Base-by-base conservation (phyloP, 2,329 filamentous ascomycete genomes). In the Aschersonia sp. region DNA sequence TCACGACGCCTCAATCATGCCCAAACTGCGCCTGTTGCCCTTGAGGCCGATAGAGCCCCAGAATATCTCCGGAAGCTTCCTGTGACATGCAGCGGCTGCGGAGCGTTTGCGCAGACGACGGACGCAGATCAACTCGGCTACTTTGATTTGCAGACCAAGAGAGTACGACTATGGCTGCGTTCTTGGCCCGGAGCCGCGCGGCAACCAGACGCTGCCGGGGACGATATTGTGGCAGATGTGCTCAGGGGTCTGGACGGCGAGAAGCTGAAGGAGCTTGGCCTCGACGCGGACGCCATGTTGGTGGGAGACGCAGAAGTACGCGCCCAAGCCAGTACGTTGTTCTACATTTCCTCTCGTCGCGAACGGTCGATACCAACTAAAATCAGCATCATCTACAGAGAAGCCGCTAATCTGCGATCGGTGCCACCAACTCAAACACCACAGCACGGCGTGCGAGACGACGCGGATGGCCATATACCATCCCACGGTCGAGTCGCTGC, bases 351-450 rank as follows among this genome's bases (percentile, higher is more conserved):
- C 5, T 14, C 14, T 41, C 5, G 9, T n/a, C 8, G 5, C 42
- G 30, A 30, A 30, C 9, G 10, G 40, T 41, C 40, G 10, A 12
- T 9, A 43, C 42, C 22, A 31, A 43, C 42, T 41, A 9, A 11
- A 5, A 30, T 30, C 42, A 43, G 42, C 8, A 43, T n/a, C 14
- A 8, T 2, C 42, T n/a, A 6, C 48, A 5, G 57, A 59, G 2
- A 67, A 67, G 48, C 56, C 66, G 4, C 84, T 84, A 1, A 65
- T 94, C 6, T 98, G 92, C 66, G 84, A 92, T 55, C 79, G 92
- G 57, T 98, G 92, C 58, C 88, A 95, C 61, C 74, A 80, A 35
- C 72, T 98, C 30, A 64, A 83, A 29, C 81, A 97, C 62, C 83
- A 97, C 60, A 77, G 79, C 50, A 70, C 73, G 12, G 85, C 83